phyloP scores from a whole-genome alignment of 352 stramenopile species.

The Phytophthora multivora region DNA sequence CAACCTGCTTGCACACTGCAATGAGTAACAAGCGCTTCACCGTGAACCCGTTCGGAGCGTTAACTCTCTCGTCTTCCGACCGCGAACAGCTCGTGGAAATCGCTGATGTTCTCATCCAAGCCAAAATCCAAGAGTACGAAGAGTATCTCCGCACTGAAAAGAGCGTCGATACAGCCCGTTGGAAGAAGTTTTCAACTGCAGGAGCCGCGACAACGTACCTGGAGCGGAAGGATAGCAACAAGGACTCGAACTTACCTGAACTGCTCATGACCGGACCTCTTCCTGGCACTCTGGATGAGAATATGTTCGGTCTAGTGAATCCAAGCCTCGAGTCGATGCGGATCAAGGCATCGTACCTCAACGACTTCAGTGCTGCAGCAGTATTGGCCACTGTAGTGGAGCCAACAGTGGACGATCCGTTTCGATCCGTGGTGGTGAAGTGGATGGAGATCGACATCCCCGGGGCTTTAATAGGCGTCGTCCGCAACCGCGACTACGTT shows the following conservation, averaged over 20 bases:
- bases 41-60: slow-evolving; percentile 18
- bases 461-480: slow-evolving; percentile 16
- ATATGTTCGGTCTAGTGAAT: slow-evolving; percentile 45
- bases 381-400: slow-evolving; percentile 46
- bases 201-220: slow-evolving; percentile 13
- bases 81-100: slow-evolving; percentile 18
- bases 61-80: slow-evolving; percentile 5
- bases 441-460: slow-evolving; percentile 42
- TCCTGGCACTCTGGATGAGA: slow-evolving; percentile 36
- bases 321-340: slow-evolving; percentile 33
- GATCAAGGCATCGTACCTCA: slow-evolving; percentile 30
- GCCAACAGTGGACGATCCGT: slow-evolving; percentile 50
- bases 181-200: slow-evolving; percentile 17
- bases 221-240: slow-evolving; percentile 20
- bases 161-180: slow-evolving; percentile 10
- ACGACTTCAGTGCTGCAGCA: slow-evolving; percentile 37
- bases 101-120: slow-evolving; percentile 3
- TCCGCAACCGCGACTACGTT: slow-evolving; percentile 26
- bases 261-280: slow-evolving; percentile 34
- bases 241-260: slow-evolving; percentile 16
- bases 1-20: background rate
- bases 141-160: slow-evolving; percentile 22
- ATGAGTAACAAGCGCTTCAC: slow-evolving; percentile 28
- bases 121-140: slow-evolving; percentile 29
- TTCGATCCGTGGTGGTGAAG: slow-evolving; percentile 38